These are phyloP conservation scores for Heterobasidion occidentale DNA, from an alignment of 1,284 basidiomycete genomes.

Conservation along the genomic window DNA sequence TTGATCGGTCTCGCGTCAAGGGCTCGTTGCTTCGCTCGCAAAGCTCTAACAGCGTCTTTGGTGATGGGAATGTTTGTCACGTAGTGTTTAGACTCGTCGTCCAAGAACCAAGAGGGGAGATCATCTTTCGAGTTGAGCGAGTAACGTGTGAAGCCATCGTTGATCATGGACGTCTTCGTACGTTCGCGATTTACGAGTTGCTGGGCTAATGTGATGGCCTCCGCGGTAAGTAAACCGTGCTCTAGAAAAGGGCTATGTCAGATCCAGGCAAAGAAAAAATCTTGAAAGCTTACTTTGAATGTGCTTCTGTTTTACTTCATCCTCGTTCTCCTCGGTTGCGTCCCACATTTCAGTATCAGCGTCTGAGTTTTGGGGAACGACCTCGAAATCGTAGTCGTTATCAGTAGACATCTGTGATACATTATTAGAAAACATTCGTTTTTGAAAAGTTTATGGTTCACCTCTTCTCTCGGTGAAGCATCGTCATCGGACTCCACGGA, in stretches of 20 bases:
- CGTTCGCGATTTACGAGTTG: conserved; percentile 88
- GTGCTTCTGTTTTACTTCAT: conserved; percentile 62
- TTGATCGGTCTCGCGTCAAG: conserved; percentile 98
- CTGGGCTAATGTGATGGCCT: conserved; percentile 90
- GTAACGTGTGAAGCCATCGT: conserved; percentile 95
- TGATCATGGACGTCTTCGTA: conserved; percentile 85
- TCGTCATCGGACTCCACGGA: conserved; percentile 25
- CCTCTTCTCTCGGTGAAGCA: conserved; percentile 21
- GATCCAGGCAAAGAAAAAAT: neutral
- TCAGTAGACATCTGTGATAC: conserved; percentile 12
- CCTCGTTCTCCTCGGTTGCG: conserved; percentile 71
- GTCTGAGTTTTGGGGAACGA: conserved; percentile 54
- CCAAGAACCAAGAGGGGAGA: conserved; percentile 94
- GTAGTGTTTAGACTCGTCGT: conserved; percentile 93
- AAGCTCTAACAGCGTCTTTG: conserved; percentile 86
- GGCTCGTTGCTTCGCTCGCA: conserved; percentile 88
- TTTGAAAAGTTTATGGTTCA: conserved; percentile 1
- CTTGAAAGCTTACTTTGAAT: conserved; percentile 54
- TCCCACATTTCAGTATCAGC: conserved; percentile 71
- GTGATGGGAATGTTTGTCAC: conserved; percentile 94
- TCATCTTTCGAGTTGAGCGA: conserved; percentile 88
- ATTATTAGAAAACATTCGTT: neutral
- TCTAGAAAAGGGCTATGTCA: conserved; percentile 35
- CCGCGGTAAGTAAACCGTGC: conserved; percentile 82
- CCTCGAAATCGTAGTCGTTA: conserved; percentile 58